phyloP scores from a whole-genome alignment of 2,329 filamentous ascomycete species.

The Fusarium guadeloupense region DNA sequence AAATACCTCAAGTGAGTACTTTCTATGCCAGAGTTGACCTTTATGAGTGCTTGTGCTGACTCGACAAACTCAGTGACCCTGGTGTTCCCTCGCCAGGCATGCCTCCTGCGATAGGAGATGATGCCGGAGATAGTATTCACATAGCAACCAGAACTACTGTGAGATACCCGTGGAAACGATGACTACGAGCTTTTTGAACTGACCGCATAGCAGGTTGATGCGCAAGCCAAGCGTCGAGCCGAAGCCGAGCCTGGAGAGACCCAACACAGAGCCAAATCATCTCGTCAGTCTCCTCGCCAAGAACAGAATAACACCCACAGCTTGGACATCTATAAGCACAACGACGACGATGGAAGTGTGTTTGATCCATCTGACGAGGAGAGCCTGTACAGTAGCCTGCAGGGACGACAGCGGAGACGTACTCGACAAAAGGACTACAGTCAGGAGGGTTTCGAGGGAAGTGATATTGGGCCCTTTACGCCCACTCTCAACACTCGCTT shows the following conservation, averaged over 20 bases:
- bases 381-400: neutral
- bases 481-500: neutral
- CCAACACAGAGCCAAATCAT: neutral
- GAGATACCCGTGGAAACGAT: neutral
- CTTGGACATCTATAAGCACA: neutral
- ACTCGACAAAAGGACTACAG: neutral
- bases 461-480: neutral
- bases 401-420: neutral
- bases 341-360: neutral
- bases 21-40: fast-evolving
- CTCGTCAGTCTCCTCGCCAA: slow-evolving; percentile 3
- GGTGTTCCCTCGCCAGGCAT: neutral
- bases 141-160: neutral
- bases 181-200: neutral
- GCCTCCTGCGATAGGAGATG: neutral
- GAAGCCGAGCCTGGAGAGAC: neutral
- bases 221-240: slow-evolving; percentile 1
- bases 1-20: neutral
- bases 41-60: neutral
- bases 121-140: neutral
- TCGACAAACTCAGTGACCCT: neutral
- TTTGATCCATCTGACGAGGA: neutral
- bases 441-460: neutral
- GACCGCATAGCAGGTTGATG: neutral
- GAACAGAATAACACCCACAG: neutral